Percentiles rank a stretch among this genome's conserved stretches.
phyloP scores from a whole-genome alignment of 352 stramenopile species.

The Pythium oligandrum region DNA sequence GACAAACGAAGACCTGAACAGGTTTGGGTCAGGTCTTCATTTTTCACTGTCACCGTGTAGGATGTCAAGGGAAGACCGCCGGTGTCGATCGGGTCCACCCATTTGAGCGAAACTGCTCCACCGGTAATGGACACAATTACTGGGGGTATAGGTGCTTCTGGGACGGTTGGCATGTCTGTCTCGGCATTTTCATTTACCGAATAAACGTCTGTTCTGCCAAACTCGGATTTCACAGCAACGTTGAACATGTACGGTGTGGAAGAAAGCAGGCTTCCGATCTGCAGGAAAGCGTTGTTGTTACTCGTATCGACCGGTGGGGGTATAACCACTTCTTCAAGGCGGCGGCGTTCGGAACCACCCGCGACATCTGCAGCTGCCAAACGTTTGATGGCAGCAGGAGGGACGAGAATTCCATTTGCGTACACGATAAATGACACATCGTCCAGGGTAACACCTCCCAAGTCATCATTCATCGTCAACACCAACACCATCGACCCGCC shows the following conservation, averaged over 20 bases:
- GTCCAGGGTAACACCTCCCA: neutral
- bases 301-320: no score
- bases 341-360: no score
- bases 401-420: neutral
- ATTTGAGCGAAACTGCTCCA: constrained; percentile 27
- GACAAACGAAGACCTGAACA: constrained; percentile 31
- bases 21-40: constrained; percentile 10
- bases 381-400: neutral
- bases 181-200: no score
- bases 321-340: no score
- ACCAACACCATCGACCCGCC: constrained; percentile 25
- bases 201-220: no score
- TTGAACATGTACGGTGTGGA: no score
- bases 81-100: constrained; percentile 34
- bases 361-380: neutral
- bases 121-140: constrained; percentile 20
- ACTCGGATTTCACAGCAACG: no score
- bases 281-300: no score
- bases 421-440: neutral
- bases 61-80: constrained; percentile 28
- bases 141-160: constrained; percentile 20
- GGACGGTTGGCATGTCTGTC: constrained; percentile 6
- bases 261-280: no score
- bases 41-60: constrained; percentile 16
- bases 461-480: neutral